These are phyloP conservation scores for Mycena latifolia DNA, from an alignment of 768 basidiomycete genomes.

Conservation along the genomic window DNA sequence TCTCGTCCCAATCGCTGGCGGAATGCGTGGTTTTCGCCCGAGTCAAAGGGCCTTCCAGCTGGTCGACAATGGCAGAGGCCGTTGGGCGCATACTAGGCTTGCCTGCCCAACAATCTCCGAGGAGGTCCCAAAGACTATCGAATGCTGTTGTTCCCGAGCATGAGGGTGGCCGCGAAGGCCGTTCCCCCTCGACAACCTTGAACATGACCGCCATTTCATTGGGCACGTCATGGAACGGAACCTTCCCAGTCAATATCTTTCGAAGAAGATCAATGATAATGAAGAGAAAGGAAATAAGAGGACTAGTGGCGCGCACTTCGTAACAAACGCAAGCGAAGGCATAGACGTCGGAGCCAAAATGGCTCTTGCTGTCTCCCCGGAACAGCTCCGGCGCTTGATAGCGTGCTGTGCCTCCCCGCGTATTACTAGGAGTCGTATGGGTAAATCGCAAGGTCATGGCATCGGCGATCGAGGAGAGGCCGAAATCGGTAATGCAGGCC, in stretches of 20 bases:
- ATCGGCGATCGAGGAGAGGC: too few species aligned
- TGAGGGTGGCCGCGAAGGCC: background rate
- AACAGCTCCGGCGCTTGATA: conserved; percentile 54
- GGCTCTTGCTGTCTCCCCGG: conserved; percentile 31
- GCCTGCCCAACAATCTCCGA: conserved; percentile 14
- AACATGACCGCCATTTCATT: conserved; percentile 17
- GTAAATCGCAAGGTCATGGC: conserved; percentile 35
- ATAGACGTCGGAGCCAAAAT: conserved; percentile 51
- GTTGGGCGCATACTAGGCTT: background rate
- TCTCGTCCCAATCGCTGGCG: conserved; percentile 18
- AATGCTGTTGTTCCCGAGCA: background rate
- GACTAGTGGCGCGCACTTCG: conserved; percentile 55
- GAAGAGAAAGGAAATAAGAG: too few species aligned
- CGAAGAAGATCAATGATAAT: too few species aligned
- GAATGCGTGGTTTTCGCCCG: background rate
- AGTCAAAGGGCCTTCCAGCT: background rate
- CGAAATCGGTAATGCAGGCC: conserved; percentile 64
- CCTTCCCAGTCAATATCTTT: conserved; percentile 22
- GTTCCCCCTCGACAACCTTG: background rate
- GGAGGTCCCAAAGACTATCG: conserved; percentile 9
- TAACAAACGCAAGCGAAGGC: too few species aligned
- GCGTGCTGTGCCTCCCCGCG: conserved; percentile 47
- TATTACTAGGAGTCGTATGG: conserved; percentile 35
- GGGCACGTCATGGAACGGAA: conserved; percentile 10
- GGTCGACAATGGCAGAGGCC: background rate